These are phyloP conservation scores for Nymphaea thermarum DNA, from an alignment of 164 flowering plant genomes.

Conservation along the genomic window DNA sequence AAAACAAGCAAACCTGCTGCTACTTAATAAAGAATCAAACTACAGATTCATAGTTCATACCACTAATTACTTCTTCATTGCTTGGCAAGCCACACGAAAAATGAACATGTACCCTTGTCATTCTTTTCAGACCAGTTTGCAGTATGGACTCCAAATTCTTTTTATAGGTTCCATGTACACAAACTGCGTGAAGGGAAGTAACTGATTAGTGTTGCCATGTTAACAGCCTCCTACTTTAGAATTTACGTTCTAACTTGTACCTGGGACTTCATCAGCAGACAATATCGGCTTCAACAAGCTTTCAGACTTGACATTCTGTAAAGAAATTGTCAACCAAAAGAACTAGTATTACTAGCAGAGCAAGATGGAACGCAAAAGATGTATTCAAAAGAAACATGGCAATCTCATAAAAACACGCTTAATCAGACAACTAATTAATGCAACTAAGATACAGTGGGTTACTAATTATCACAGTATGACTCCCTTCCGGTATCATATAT, in stretches of 20 bases:
- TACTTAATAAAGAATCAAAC: too few relatives aligned
- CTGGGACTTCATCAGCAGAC: conserved; percentile 74
- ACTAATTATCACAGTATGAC: too few relatives aligned
- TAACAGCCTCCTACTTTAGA: background rate
- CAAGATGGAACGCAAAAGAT: too few relatives aligned
- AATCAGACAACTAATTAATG: too few relatives aligned
- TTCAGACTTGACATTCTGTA: conserved; percentile 73
- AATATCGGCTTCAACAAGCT: conserved; percentile 67
- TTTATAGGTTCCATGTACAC: conserved; percentile 91
- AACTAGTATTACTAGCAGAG: too few relatives aligned
- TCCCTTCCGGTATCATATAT: too few relatives aligned
- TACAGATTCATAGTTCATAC: conserved; percentile 20
- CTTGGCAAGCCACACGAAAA: conserved; percentile 83
- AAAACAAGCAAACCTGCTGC: too few relatives aligned
- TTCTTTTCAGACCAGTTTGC: conserved; percentile 74
- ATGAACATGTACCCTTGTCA: conserved; percentile 86
- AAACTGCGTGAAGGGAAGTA: conserved; percentile 37
- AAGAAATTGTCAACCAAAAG: background rate
- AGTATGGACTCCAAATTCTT: conserved; percentile 69
- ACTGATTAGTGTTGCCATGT: background rate
- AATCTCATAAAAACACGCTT: too few relatives aligned
- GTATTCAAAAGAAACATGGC: too few relatives aligned
- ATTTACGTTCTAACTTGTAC: conserved; percentile 13
- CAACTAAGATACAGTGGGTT: too few relatives aligned
- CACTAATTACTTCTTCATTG: conserved; percentile 78